Conservation (phyloP, 768 basidiomycete species). For the Pisolithus marmoratus region DNA sequence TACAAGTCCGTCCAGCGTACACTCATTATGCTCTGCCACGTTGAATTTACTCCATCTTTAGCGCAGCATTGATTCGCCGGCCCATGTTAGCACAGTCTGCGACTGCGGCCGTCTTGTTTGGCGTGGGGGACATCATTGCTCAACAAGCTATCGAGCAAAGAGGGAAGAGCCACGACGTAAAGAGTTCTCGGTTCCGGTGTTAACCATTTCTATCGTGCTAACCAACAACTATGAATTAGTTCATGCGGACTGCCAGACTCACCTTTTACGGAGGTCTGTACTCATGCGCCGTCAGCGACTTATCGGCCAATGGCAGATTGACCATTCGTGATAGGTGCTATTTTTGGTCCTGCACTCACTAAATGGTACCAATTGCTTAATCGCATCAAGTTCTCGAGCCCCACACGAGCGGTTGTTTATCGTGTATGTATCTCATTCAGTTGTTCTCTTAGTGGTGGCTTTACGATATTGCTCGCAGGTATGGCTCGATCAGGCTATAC, state of each 20-base stretch:
- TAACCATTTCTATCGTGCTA: too few relatives aligned
- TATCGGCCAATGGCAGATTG: background rate
- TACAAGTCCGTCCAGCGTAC: slow-evolving; percentile 34
- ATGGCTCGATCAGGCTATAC: slow-evolving; percentile 73
- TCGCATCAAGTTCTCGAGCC: slow-evolving; percentile 59
- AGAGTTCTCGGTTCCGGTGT: slow-evolving; percentile 17
- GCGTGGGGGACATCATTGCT: slow-evolving; percentile 74
- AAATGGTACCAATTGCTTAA: slow-evolving; percentile 78
- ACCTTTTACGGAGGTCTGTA: slow-evolving; percentile 65
- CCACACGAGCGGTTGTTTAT: slow-evolving; percentile 53
- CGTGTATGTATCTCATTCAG: slow-evolving; percentile 38
- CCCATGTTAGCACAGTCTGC: slow-evolving; percentile 60
- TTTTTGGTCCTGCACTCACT: slow-evolving; percentile 80
- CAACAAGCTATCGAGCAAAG: slow-evolving; percentile 78
- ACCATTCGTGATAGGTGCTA: slow-evolving; percentile 36
- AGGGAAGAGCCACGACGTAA: slow-evolving; percentile 73
- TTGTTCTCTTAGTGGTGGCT: background rate
- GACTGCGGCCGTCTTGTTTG: slow-evolving; percentile 65
- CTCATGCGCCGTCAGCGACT: background rate
- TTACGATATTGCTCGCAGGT: slow-evolving; percentile 39
- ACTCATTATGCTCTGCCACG: background rate
- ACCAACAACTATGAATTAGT: slow-evolving; percentile 26
- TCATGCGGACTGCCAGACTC: slow-evolving; percentile 56
- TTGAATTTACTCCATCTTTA: slow-evolving; percentile 23
- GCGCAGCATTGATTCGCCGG: slow-evolving; percentile 53